Conservation (phyloP, 768 basidiomycete species). For the Panaeolus cyanescens region DNA sequence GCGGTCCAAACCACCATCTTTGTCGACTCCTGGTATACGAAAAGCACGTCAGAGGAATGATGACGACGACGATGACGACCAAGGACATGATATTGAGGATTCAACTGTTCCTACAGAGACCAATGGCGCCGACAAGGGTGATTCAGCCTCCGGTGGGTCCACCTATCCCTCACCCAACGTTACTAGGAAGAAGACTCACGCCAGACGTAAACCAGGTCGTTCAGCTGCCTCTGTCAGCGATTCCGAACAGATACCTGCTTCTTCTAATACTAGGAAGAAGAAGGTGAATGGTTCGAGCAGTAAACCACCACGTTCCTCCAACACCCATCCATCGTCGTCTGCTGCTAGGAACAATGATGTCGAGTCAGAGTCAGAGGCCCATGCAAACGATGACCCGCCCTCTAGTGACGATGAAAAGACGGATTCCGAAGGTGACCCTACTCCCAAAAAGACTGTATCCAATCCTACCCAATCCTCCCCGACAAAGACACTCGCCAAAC, state of each 20-base stretch:
- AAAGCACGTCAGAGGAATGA: constrained; percentile 2
- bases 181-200: constrained; percentile 13
- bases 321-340: not conserved
- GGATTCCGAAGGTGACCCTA: constrained; percentile 19
- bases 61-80: constrained; percentile 13
- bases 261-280: constrained; percentile 8
- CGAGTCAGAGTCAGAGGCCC: constrained; percentile 9
- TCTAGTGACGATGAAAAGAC: constrained; percentile 17
- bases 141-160: constrained; percentile 21
- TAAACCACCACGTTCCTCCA: constrained; percentile 5
- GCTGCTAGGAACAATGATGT: not conserved
- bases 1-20: constrained; percentile 9
- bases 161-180: constrained; percentile 16
- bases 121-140: constrained; percentile 18
- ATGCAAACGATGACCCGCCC: not conserved
- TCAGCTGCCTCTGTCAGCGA: constrained; percentile 16
- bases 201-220: constrained; percentile 13
- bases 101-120: constrained; percentile 11
- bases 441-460: constrained; percentile 9
- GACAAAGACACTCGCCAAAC: constrained; percentile 11
- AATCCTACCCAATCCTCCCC: constrained; percentile 15
- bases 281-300: constrained; percentile 14
- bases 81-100: no score
- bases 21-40: not conserved
- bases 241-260: constrained; percentile 12